Evolutionary conservation across 768 basidiomycete species (phyloP).

Genomic region (Baorangia bicolor): DNA sequence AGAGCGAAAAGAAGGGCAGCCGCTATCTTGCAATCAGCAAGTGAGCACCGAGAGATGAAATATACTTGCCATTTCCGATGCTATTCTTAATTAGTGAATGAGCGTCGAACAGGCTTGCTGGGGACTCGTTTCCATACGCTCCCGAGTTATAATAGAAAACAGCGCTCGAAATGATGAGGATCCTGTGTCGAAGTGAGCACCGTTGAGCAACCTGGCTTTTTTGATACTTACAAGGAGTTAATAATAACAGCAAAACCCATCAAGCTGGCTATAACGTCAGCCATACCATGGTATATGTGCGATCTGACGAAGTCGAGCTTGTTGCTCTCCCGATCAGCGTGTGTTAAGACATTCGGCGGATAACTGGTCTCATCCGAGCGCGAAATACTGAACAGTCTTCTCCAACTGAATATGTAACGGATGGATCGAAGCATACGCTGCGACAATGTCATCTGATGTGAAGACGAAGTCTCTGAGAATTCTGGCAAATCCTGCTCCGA

Average conservation of each 20-base stretch:
- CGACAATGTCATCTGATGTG: slow-evolving; percentile 21
- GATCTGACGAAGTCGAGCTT: slow-evolving; percentile 52
- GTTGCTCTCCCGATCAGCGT: slow-evolving; percentile 59
- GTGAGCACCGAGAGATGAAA: background rate
- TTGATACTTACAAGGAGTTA: slow-evolving; percentile 68
- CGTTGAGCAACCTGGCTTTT: background rate
- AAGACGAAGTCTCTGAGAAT: background rate
- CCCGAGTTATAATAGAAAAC: slow-evolving; percentile 68
- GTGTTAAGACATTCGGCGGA: slow-evolving; percentile 36
- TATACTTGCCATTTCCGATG: slow-evolving; percentile 62
- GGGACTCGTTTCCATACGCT: slow-evolving; percentile 37
- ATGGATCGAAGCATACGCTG: slow-evolving; percentile 15
- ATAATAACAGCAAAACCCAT: slow-evolving; percentile 86
- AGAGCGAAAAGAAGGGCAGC: slow-evolving; percentile 88
- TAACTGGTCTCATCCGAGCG: slow-evolving; percentile 20
- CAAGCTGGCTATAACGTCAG: slow-evolving; percentile 67
- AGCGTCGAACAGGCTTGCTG: slow-evolving; percentile 83
- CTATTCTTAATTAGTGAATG: slow-evolving; percentile 65
- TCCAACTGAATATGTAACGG: slow-evolving; percentile 6
- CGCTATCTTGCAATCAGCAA: slow-evolving; percentile 39
- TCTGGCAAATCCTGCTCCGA: slow-evolving; percentile 19
- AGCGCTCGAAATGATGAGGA: slow-evolving; percentile 77
- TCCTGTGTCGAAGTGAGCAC: slow-evolving; percentile 41
- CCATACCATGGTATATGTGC: slow-evolving; percentile 63
- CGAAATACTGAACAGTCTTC: slow-evolving; percentile 26